phyloP scores from a whole-genome alignment of 2,329 filamentous ascomycete genomes.

The Colletotrichum somersetense region DNA sequence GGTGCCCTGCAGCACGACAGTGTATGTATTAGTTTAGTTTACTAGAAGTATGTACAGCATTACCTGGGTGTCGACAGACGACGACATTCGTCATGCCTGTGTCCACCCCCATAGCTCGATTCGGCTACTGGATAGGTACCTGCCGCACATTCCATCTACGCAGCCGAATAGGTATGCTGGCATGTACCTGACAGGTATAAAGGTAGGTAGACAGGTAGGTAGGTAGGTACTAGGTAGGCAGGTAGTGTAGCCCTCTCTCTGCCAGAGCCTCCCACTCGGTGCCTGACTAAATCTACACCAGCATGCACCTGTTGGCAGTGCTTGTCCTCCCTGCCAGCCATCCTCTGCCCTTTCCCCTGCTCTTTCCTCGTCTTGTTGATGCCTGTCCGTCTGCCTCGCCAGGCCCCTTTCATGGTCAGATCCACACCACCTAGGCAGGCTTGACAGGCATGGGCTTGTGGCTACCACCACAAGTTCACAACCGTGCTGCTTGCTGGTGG shows the following conservation, averaged over 20 bases:
- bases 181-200: too few species aligned
- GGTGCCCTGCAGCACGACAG: neutral
- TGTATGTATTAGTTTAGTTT: neutral
- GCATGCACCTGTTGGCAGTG: neutral
- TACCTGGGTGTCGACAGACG: too few species aligned
- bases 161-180: too few species aligned
- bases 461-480: neutral
- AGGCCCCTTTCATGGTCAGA: slow-evolving; percentile 23
- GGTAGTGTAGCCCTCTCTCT: neutral
- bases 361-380: neutral
- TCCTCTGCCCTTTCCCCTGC: neutral
- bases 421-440: slow-evolving; percentile 11
- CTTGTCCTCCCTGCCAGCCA: neutral
- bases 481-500: neutral
- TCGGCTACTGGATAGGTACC: neutral
- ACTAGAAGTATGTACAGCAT: too few species aligned
- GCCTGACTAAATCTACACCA: slow-evolving; percentile 14
- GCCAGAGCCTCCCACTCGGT: slow-evolving; percentile 19
- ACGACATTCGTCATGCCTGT: too few species aligned
- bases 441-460: neutral
- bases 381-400: slow-evolving; percentile 16
- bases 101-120: neutral
- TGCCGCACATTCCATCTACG: neutral
- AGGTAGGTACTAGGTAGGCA: neutral
- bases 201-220: neutral